These are phyloP conservation scores for Uronychia setigera DNA, from an alignment of 73 alveolate genomes.

Conservation along the genomic window DNA sequence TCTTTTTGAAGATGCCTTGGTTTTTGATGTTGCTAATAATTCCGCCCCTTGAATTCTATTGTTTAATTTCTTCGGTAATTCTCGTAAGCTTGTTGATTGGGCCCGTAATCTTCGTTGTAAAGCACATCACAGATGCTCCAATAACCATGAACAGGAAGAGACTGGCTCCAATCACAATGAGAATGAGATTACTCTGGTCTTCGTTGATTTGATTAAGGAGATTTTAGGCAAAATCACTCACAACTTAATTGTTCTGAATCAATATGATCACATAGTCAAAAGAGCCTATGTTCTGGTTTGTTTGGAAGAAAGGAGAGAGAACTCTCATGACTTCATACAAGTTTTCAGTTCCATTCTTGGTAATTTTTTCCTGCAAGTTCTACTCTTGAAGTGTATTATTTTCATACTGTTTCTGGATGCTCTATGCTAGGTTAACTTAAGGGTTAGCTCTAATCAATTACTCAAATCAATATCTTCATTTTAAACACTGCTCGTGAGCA, in stretches of 20 bases:
- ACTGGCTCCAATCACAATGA: conserved; percentile 34
- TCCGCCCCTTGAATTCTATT: conserved; percentile 6
- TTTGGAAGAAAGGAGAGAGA: not conserved
- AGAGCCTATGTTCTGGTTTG: not conserved
- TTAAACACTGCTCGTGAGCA: not conserved
- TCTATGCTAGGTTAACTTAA: not conserved
- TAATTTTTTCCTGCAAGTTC: not conserved
- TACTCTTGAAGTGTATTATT: not conserved
- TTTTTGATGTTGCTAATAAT: not conserved
- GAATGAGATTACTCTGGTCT: conserved; percentile 18
- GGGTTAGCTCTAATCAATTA: too few species aligned
- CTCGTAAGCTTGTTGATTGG: conserved; percentile 38
- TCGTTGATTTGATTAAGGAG: conserved; percentile 19
- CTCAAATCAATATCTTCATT: not conserved
- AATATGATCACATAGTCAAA: not conserved
- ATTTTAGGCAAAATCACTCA: not conserved
- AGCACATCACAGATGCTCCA: conserved; percentile 20
- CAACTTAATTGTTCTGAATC: not conserved
- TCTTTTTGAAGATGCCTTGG: not conserved
- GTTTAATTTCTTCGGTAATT: conserved; percentile 38
- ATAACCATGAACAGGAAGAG: conserved; percentile 20
- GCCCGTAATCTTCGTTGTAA: conserved; percentile 29
- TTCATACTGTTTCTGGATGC: not conserved
- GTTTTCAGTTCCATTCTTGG: not conserved
- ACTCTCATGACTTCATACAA: not conserved